Evolutionary conservation across 257 asterid species (phyloP), one percentile per base, ranked within the genome.

Genomic region (Linaria vulgaris): DNA sequence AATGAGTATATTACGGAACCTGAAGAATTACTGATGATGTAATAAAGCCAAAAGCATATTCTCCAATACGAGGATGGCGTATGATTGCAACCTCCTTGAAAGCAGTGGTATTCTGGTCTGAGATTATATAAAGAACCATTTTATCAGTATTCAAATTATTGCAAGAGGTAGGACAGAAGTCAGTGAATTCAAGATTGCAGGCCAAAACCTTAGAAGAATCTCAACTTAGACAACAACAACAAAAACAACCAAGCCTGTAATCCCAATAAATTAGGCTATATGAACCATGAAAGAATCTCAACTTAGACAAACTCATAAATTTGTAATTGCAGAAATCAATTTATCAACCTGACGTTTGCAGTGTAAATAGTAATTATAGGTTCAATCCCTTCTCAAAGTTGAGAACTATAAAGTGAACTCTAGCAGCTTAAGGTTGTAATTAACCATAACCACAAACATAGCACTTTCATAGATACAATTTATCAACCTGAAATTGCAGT

Each of bases 51-150:
- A 87, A 61, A 30, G 91, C 97, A 75, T 90, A 90, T 85, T 90
- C 97, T 64, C 97, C 97, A 71, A 81, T 78, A 77, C 97, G 95
- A 67, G 97, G 97, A 80, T 90, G 95, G 9, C 92, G 94, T 41
- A 90, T 83, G 63, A 90, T 90, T 46, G 95, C 95, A 24, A 90
- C 95, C 78, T 90, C 97, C 91, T 90, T 90, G 85, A 90, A 90
- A 73, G 97, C 97, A 67, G 88, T 83, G 56, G 95, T 85, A 64
- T 90, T 79, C 70, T 90, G 95, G 73, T 90, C 97, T 87, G 90
- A 45, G 62, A 63, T 30, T 60, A 68, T 70, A 23, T 53, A 64
- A 53, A 56, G 48, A 51, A 69, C n/a, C 37, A 27, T 51, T 58
- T 38, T 13, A 31, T 45, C 75, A 74, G 45, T 27, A 66, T 43